A percentile compares a stretch with the other conserved stretches of the same genome.
Evolutionary conservation across 75 land plant genomes (phyloP).

Genomic region (Chamaecyparis obtusa): DNA sequence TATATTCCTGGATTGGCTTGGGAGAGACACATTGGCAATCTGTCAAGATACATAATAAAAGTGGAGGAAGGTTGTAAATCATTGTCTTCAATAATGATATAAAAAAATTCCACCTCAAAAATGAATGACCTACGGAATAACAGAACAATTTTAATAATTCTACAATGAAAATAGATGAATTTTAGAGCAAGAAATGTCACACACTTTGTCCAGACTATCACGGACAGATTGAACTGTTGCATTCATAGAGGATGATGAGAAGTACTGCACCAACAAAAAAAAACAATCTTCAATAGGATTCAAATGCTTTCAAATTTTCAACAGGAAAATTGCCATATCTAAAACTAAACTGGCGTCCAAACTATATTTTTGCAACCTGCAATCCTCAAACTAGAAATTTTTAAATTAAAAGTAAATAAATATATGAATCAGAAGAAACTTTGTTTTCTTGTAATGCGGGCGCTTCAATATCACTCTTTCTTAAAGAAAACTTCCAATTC

Average conservation of each 20-base stretch:
- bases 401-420: background rate
- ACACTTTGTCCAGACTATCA: slow-evolving; percentile 73
- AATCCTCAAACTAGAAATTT: background rate
- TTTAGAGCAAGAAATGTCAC: background rate
- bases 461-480: background rate
- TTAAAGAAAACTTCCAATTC: background rate
- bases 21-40: slow-evolving; percentile 2
- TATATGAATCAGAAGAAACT: background rate
- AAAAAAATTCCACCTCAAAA: background rate
- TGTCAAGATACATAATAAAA: background rate
- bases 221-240: slow-evolving; percentile 71
- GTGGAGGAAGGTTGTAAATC: background rate
- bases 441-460: background rate
- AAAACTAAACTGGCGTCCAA: background rate
- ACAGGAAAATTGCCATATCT: background rate
- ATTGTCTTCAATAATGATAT: background rate
- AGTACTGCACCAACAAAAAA: slow-evolving; percentile 55
- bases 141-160: background rate
- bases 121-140: background rate
- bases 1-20: slow-evolving; percentile 40
- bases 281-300: background rate
- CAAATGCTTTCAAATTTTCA: background rate
- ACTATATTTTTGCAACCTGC: background rate
- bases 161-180: background rate
- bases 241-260: slow-evolving; percentile 73